phyloP scores from a whole-genome alignment of 75 land plant genomes.

The Isoetes taiwanensis region DNA sequence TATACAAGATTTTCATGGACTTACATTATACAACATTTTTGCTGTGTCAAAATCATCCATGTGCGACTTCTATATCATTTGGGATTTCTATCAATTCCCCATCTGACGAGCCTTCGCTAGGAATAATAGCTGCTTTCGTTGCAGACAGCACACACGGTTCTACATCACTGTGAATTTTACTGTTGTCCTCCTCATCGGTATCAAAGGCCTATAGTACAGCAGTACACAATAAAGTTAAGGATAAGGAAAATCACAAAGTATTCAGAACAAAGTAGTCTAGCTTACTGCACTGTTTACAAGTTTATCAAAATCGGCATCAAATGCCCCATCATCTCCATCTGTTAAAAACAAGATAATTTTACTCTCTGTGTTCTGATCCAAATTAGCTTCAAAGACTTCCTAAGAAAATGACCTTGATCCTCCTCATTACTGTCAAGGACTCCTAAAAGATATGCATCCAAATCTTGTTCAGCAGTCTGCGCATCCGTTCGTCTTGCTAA shows the following conservation, averaged over 20 bases:
- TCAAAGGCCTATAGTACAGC: constrained; percentile 16
- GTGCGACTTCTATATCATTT: too few relatives aligned
- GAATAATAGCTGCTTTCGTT: background rate
- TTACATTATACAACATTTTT: too few relatives aligned
- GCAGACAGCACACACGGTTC: too few relatives aligned
- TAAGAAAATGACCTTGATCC: background rate
- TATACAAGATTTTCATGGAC: too few relatives aligned
- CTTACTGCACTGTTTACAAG: constrained; percentile 28
- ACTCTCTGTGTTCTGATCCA: background rate
- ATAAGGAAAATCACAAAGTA: background rate
- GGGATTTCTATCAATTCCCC: constrained; percentile 27
- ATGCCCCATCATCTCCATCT: constrained; percentile 19
- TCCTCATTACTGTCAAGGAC: constrained; percentile 17
- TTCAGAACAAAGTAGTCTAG: background rate
- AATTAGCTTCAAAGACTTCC: background rate
- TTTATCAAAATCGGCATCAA: constrained; percentile 23
- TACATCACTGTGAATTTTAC: background rate
- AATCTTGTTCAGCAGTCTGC: constrained; percentile 18
- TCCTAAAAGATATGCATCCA: constrained; percentile 34
- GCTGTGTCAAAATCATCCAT: too few relatives aligned
- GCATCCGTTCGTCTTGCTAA: constrained; percentile 2
- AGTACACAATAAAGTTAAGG: background rate
- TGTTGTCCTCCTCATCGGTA: constrained; percentile 21
- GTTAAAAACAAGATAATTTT: background rate
- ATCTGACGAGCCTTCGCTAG: constrained; percentile 21